These are phyloP conservation scores for Fusarium marasasianum DNA, from an alignment of 2,329 filamentous ascomycete genomes.

Conservation along the genomic window DNA sequence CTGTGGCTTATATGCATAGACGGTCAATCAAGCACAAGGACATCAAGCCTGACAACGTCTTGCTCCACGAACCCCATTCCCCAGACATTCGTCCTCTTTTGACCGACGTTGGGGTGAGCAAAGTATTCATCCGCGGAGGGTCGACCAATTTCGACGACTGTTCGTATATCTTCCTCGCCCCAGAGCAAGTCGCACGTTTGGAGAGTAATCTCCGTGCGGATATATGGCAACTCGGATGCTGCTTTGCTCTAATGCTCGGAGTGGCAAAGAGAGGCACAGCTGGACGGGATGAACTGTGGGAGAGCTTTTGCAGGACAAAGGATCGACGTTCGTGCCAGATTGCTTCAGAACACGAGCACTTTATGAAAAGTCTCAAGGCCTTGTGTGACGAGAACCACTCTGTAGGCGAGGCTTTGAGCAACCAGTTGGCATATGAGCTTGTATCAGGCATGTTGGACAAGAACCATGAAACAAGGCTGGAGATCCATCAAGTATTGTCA, in stretches of 20 bases:
- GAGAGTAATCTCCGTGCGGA: neutral
- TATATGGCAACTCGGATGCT: neutral
- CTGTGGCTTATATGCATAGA: neutral
- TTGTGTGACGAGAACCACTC: neutral
- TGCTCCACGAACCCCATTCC: neutral
- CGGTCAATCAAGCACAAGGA: neutral
- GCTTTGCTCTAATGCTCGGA: neutral
- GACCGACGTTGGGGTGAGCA: neutral
- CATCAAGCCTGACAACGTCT: neutral
- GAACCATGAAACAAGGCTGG: neutral
- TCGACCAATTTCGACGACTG: neutral
- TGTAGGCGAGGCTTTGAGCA: neutral
- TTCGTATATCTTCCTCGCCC: neutral
- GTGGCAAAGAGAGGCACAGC: neutral
- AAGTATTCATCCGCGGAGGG: fast-evolving
- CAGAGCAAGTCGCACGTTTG: neutral
- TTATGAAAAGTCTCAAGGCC: neutral
- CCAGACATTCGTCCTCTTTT: neutral
- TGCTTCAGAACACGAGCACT: neutral
- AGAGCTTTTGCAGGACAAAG: neutral
- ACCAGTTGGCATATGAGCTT: neutral
- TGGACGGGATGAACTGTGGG: neutral
- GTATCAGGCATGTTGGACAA: neutral
- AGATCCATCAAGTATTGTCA: neutral
- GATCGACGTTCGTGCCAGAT: neutral